Conservation (phyloP, 345 rosid species). For the Euclidium syriacum region DNA sequence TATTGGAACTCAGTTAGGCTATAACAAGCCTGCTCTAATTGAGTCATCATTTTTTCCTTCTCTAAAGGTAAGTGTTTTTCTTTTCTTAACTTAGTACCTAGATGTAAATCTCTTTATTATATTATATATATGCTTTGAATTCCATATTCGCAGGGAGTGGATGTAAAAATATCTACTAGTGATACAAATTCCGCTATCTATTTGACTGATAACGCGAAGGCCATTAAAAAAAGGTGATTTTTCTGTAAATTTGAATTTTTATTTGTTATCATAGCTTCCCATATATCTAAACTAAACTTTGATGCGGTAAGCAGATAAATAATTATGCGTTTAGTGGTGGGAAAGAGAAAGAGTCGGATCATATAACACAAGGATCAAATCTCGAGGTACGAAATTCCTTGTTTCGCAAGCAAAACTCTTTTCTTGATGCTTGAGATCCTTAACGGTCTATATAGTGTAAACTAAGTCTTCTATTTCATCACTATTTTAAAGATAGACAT, state of each 20-base stretch:
- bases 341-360: slow-evolving; percentile 63
- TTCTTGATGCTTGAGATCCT: too few species aligned
- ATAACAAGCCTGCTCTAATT: slow-evolving; percentile 85
- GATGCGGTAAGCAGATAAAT: slow-evolving; percentile 53
- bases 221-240: slow-evolving; percentile 69
- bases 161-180: slow-evolving; percentile 95
- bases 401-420: background rate
- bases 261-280: background rate
- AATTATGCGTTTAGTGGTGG: slow-evolving; percentile 84
- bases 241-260: background rate
- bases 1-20: slow-evolving; percentile 91
- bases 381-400: slow-evolving; percentile 56
- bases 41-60: slow-evolving; percentile 85
- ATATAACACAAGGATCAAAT: slow-evolving; percentile 71
- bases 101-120: too few species aligned
- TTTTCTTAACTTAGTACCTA: too few species aligned
- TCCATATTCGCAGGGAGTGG: slow-evolving; percentile 78
- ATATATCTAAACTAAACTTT: background rate
- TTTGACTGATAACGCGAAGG: slow-evolving; percentile 80
- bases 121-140: too few species aligned
- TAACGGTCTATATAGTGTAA: too few species aligned
- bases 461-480: too few species aligned
- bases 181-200: slow-evolving; percentile 95
- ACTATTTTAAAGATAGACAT: slow-evolving; percentile 65
- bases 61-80: slow-evolving; percentile 61